These are phyloP conservation scores for Spergularia azorica DNA, from an alignment of 179 eudicot species.

Conservation along the genomic window DNA sequence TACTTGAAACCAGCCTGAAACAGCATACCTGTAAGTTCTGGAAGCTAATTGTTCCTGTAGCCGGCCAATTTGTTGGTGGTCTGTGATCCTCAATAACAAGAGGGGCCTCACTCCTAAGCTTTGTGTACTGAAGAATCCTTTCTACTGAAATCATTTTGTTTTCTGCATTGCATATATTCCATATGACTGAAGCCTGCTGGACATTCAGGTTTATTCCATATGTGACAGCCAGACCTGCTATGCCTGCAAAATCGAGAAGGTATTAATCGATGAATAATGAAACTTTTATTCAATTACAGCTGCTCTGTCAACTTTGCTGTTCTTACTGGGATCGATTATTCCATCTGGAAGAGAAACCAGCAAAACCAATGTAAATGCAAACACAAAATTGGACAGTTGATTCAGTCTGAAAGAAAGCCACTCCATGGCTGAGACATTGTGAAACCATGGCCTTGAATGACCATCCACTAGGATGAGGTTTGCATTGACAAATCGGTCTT, in stretches of 20 bases:
- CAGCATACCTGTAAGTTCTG: constrained; percentile 68
- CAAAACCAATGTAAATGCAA: constrained; percentile 78
- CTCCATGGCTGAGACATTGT: constrained; percentile 87
- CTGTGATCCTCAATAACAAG: constrained; percentile 57
- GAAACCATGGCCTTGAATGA: constrained; percentile 92
- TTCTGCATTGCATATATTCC: constrained; percentile 90
- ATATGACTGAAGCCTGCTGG: constrained; percentile 78
- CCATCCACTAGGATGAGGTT: constrained; percentile 71
- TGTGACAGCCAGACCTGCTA: constrained; percentile 92
- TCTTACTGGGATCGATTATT: constrained; percentile 86
- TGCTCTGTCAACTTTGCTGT: not conserved
- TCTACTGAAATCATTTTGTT: constrained; percentile 95
- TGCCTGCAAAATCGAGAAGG: constrained; percentile 53
- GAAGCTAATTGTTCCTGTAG: constrained; percentile 66
- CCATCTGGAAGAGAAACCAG: constrained; percentile 94
- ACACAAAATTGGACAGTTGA: constrained; percentile 87
- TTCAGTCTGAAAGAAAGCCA: constrained; percentile 96
- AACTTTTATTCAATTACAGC: not conserved
- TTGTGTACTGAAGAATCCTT: constrained; percentile 85
- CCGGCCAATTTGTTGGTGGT: constrained; percentile 83
- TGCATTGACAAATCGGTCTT: constrained; percentile 56
- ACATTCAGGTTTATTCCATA: constrained; percentile 87
- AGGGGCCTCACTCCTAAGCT: constrained; percentile 80
- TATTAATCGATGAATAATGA: not conserved
- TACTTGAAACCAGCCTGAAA: not conserved